Evolutionary conservation across 2,329 filamentous ascomycete species (phyloP).

Genomic region (Dothideomycetes sp.): DNA sequence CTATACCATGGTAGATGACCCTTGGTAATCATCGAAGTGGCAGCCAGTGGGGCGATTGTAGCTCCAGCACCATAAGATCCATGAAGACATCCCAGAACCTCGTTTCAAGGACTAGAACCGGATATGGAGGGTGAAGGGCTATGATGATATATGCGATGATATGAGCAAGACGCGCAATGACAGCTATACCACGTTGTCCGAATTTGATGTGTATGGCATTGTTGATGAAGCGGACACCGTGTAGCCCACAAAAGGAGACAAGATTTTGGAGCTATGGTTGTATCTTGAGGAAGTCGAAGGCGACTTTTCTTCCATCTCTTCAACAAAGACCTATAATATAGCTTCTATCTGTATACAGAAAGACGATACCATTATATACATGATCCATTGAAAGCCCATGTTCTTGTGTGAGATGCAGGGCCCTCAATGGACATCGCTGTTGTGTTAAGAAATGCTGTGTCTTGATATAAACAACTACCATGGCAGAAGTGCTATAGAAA

Average conservation of each 20-base stretch:
- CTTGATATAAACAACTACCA: too few species aligned
- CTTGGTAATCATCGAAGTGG: conserved; percentile 63
- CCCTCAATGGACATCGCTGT: too few species aligned
- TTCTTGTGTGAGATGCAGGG: too few species aligned
- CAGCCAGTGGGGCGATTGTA: conserved; percentile 59
- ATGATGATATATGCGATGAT: conserved; percentile 54
- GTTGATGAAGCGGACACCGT: conserved; percentile 52
- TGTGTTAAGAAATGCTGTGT: too few species aligned
- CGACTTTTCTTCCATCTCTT: too few species aligned
- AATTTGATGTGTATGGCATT: conserved; percentile 54
- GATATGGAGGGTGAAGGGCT: conserved; percentile 56
- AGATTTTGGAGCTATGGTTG: too few species aligned
- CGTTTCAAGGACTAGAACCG: conserved; percentile 56
- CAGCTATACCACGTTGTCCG: conserved; percentile 46
- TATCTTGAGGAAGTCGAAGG: too few species aligned
- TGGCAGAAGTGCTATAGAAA: too few species aligned
- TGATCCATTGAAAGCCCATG: too few species aligned
- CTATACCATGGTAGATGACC: conserved; percentile 56
- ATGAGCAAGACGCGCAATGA: conserved; percentile 42
- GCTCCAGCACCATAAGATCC: conserved; percentile 64
- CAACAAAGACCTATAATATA: too few species aligned
- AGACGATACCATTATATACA: too few species aligned
- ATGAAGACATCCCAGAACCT: conserved; percentile 64
- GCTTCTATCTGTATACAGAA: too few species aligned
- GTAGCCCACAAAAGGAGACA: conserved; percentile 59